Evolutionary conservation across 176 grass and related monocot species (phyloP), one percentile per base, ranked within the genome.

Genomic region (Oryza rufipogon): DNA sequence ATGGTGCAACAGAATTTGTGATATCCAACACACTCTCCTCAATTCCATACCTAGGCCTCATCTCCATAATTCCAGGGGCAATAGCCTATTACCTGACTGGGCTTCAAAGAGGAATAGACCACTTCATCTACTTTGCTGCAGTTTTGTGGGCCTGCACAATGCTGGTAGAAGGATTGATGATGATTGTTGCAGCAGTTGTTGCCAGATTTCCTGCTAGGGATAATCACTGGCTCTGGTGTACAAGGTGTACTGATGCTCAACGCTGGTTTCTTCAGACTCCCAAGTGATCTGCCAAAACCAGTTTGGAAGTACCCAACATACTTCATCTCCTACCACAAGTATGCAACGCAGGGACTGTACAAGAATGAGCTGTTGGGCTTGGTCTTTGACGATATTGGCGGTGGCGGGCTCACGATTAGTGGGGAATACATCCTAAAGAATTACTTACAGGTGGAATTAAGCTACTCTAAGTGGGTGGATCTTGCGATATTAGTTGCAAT

Each of bases 291-390:
- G 4, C 91, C 87, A 20, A 83, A 77, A 64, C 79, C 45, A 2
- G 39, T 94, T 8, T 94, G 92, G 92, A 66, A 66, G 17, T 94
- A 94, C 47, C 92, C 92, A 11, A 83, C 81, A 14, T 91, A 94
- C 47, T 94, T 88, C 14, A 80, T 94, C n/a, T 81, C 88, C 0
- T 94, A 88, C 70, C 92, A 94, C 34, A 94, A 91, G 34, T 94
- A n/a, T n/a, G n/a, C n/a, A n/a, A n/a, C n/a, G n/a, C n/a, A n/a
- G n/a, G n/a, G n/a, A n/a, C n/a, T n/a, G n/a, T n/a, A n/a, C n/a
- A n/a, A n/a, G n/a, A n/a, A n/a, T n/a, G n/a, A n/a, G n/a, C n/a
- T n/a, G n/a, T n/a, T n/a, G n/a, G n/a, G n/a, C n/a, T n/a, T n/a
- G n/a, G n/a, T n/a, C n/a, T n/a, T n/a, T n/a, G n/a, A n/a, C n/a